Conservation (phyloP, 345 rosid species). For the Corchorus olitorius region DNA sequence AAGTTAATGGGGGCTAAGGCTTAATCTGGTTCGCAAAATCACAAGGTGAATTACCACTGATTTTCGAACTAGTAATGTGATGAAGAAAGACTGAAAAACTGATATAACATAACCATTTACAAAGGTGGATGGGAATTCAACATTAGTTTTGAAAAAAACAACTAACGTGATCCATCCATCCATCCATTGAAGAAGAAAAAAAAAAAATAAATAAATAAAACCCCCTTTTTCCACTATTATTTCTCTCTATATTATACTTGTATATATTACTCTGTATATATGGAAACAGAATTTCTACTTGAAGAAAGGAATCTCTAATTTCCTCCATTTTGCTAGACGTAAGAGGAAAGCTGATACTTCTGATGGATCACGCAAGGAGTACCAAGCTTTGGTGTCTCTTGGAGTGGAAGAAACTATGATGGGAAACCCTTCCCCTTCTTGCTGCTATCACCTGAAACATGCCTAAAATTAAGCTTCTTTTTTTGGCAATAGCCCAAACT, state of each 20-base stretch:
- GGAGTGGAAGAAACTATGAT: slow-evolving; percentile 50
- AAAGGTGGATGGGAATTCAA: not conserved
- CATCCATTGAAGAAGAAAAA: not conserved
- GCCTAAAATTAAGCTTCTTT: too few relatives aligned
- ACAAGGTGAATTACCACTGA: not conserved
- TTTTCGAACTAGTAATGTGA: slow-evolving; percentile 12
- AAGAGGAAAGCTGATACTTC: slow-evolving; percentile 37
- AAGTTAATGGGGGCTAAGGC: not conserved
- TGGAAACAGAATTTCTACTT: not conserved
- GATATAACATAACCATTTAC: not conserved
- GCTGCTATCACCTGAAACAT: slow-evolving; percentile 40
- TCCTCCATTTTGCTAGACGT: slow-evolving; percentile 35
- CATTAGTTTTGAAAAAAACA: not conserved
- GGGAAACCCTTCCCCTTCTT: slow-evolving; percentile 45
- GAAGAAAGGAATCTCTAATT: slow-evolving; percentile 28
- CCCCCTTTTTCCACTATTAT: slow-evolving; percentile 5
- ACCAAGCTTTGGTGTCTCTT: slow-evolving; percentile 50
- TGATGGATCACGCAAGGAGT: slow-evolving; percentile 48
- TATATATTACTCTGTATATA: not conserved
- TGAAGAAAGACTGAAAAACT: not conserved
- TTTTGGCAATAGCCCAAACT: too few relatives aligned
- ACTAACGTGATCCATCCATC: slow-evolving; percentile 1
- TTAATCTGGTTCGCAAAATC: not conserved
- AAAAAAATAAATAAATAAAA: too few relatives aligned
- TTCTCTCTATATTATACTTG: not conserved